A percentile compares a stretch with the other conserved stretches of the same genome.
phyloP scores from a whole-genome alignment of 106 monocot species.

The Xerophyta viscosa region DNA sequence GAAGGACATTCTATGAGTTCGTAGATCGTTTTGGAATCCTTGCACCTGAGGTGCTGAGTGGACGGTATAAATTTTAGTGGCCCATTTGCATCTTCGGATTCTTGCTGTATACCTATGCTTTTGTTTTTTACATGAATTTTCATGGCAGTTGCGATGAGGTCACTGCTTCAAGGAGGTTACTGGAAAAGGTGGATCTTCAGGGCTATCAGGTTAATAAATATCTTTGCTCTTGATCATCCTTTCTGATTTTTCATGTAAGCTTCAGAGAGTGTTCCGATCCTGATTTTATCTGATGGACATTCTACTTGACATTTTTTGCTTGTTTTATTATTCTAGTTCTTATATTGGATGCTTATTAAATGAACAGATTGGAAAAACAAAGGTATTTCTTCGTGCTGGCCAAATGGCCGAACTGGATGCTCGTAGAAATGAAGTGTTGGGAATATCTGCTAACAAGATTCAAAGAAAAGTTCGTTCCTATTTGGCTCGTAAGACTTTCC shows the following conservation, averaged over 20 bases:
- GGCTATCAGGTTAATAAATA: constrained; percentile 71
- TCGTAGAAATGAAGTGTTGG: constrained; percentile 56
- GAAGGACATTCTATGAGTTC: constrained; percentile 60
- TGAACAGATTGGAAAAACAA: constrained; percentile 68
- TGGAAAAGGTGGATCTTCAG: constrained; percentile 43
- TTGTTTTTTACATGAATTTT: too few species aligned
- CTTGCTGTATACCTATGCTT: too few species aligned
- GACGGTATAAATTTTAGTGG: constrained; percentile 24
- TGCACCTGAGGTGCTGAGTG: constrained; percentile 54
- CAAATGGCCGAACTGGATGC: constrained; percentile 86
- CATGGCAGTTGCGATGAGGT: constrained; percentile 62
- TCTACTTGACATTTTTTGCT: too few species aligned
- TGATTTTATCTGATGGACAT: too few species aligned
- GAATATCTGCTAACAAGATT: constrained; percentile 56
- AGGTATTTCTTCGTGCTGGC: constrained; percentile 83
- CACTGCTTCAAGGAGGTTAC: constrained; percentile 30
- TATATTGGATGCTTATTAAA: too few species aligned
- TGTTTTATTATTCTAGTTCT: too few species aligned
- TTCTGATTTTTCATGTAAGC: too few species aligned
- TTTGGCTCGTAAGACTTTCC: constrained; percentile 33
- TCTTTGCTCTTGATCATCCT: too few species aligned
- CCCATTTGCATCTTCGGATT: too few species aligned
- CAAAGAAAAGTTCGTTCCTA: constrained; percentile 60
- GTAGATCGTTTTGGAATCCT: constrained; percentile 68
- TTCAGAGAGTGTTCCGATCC: too few species aligned